Conservation (phyloP, 495 filamentous ascomycete species). For the Daldinia bambusicola region DNA sequence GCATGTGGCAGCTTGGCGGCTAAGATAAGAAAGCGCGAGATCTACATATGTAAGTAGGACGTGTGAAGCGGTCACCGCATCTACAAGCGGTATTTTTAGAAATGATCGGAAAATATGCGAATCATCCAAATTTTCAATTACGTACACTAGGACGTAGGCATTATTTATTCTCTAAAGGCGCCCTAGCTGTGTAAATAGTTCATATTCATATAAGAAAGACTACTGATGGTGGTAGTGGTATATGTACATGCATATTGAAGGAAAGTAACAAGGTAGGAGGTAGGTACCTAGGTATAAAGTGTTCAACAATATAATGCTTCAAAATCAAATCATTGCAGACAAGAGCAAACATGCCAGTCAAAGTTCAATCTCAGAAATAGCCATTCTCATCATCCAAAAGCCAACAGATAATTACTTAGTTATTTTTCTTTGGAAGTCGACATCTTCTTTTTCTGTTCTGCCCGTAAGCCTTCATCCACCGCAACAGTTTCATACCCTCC, state of each 20-base stretch:
- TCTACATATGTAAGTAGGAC: not conserved
- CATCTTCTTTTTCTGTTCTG: not conserved
- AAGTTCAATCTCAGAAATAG: not conserved
- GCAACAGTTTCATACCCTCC: slow-evolving; percentile 3
- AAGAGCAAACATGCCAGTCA: not conserved
- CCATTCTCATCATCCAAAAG: not conserved
- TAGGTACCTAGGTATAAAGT: too few relatives aligned
- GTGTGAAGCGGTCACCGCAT: not conserved
- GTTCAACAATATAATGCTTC: too few relatives aligned
- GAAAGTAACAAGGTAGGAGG: too few relatives aligned
- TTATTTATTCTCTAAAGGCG: too few relatives aligned
- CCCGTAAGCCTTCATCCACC: not conserved
- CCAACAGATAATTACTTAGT: not conserved
- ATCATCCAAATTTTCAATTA: not conserved
- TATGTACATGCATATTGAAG: too few relatives aligned
- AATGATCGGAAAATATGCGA: too few relatives aligned
- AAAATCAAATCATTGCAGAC: not conserved
- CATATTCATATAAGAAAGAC: too few relatives aligned
- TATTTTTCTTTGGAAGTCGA: not conserved
- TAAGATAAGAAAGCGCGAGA: not conserved
- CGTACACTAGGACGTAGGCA: too few relatives aligned
- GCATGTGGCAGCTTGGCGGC: slow-evolving; percentile 3
- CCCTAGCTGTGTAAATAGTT: too few relatives aligned
- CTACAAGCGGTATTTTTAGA: too few relatives aligned
- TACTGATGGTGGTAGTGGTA: too few relatives aligned